Percentiles rank a stretch among this genome's conserved stretches.
phyloP scores from a whole-genome alignment of 345 rosid genomes.

The Eucalyptus victrix region DNA sequence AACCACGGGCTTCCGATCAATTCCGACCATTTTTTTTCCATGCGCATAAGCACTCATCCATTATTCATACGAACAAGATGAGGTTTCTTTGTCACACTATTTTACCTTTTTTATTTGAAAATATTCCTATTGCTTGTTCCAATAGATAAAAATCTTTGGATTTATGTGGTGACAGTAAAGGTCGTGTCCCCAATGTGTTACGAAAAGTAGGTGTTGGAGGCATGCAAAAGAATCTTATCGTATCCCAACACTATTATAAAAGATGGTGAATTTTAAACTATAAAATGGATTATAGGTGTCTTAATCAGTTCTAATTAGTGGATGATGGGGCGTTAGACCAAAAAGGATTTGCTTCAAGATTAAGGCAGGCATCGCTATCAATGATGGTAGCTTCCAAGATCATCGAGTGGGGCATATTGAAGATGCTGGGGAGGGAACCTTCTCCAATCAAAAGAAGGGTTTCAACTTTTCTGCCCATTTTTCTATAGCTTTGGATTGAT shows the following conservation, averaged over 20 bases:
- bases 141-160: not conserved
- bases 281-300: not conserved
- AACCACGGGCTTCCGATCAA: not conserved
- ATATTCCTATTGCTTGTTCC: not conserved
- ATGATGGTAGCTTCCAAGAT: not conserved
- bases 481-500: not conserved
- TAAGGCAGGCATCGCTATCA: not conserved
- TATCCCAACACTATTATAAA: not conserved
- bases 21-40: not conserved
- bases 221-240: not conserved
- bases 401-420: not conserved
- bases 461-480: not conserved
- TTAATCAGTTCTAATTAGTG: not conserved
- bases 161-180: not conserved
- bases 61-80: not conserved
- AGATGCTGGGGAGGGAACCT: not conserved
- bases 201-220: not conserved
- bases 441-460: not conserved
- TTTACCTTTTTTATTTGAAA: not conserved
- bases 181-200: not conserved
- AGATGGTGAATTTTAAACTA: not conserved
- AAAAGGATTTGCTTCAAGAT: not conserved
- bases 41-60: not conserved
- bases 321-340: not conserved
- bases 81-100: not conserved